Evolutionary conservation across 331 rosid species (phyloP).

Genomic region (Stylosanthes scabra): DNA sequence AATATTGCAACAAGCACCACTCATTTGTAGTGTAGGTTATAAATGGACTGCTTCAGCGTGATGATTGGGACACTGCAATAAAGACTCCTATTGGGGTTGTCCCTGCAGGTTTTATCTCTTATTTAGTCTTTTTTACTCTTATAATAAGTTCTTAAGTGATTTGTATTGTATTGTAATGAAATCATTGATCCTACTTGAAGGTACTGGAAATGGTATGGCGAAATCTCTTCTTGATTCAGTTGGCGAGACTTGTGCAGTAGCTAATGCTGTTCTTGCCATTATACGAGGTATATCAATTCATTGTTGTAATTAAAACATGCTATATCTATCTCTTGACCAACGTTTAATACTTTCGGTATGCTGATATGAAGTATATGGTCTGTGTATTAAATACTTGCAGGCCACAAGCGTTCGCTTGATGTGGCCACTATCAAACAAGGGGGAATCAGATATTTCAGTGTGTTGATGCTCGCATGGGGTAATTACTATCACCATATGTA

Average conservation of each 20-base stretch:
- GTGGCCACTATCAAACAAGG: conserved; percentile 74
- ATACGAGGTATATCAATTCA: conserved; percentile 56
- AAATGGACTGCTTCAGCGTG: conserved; percentile 78
- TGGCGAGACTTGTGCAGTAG: conserved; percentile 61
- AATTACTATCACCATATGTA: conserved; percentile 24
- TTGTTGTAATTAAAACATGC: conserved; percentile 3
- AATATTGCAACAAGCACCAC: too few species aligned
- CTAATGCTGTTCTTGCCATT: conserved; percentile 62
- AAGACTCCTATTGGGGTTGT: conserved; percentile 81
- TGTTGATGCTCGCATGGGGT: conserved; percentile 93
- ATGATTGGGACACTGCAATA: conserved; percentile 77
- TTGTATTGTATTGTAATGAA: conserved; percentile 26
- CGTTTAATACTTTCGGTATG: not conserved
- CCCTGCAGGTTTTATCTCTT: conserved; percentile 68
- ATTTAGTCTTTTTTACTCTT: not conserved
- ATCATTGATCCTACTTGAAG: conserved; percentile 37
- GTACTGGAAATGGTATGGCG: conserved; percentile 87
- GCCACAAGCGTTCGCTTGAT: conserved; percentile 73
- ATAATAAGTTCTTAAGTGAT: not conserved
- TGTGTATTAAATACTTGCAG: conserved; percentile 45
- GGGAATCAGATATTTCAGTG: conserved; percentile 63
- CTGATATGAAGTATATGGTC: not conserved
- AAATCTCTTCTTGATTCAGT: conserved; percentile 73
- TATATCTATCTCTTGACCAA: not conserved
- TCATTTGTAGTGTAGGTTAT: conserved; percentile 67